Base-by-base conservation (phyloP, 352 stramenopile genomes). In the Phytophthora quininea region DNA sequence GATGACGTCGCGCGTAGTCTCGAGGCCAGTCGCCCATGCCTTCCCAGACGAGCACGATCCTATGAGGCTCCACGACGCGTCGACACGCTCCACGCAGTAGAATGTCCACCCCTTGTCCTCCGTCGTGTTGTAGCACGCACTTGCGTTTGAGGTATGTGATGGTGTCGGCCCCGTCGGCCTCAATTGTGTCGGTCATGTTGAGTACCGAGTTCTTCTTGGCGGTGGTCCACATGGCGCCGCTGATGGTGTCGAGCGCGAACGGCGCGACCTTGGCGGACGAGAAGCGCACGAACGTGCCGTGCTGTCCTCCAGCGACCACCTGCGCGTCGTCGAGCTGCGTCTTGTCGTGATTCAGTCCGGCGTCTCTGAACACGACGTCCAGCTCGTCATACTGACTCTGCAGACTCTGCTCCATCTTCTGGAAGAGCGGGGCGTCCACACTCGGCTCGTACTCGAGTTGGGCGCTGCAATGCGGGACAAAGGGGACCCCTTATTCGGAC, bases 231-330 rank as follows among this genome's bases (percentile, higher is more conserved):
- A 77, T 74, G 38, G 69, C 69, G 8, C 55, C 30, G 14, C 40
- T 62, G 14, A 80, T 55, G 37, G 49, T 35, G 12, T 76, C 62
- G 3, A 77, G 35, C 8, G 38, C 49, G 27, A 80, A 80, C 1
- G 69, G 73, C 27, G 59, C 50, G 1, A 76, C 48, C 43, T 77
- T 77, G 1, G 73, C 58, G 3, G 58, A 73, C 38, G 67, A 54
- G 58, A 77, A 80, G 19, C 62, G 71, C 46, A 80, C 54, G n/a
- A 73, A 77, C 15, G 73, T 61, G n/a, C 73, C 65, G n/a, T 71
- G 54, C 14, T 66, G 43, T 5, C 47, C 55, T 5, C 54, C 54
- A 2, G 61, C 68, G 29, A 77, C 65, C 15, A 80, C 73, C 2
- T 29, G 47, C 9, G 58, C 62, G 29, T 70, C 61, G 24, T 48